phyloP scores from a whole-genome alignment of 1,284 basidiomycete genomes.

The Ganoderma resinaceum region DNA sequence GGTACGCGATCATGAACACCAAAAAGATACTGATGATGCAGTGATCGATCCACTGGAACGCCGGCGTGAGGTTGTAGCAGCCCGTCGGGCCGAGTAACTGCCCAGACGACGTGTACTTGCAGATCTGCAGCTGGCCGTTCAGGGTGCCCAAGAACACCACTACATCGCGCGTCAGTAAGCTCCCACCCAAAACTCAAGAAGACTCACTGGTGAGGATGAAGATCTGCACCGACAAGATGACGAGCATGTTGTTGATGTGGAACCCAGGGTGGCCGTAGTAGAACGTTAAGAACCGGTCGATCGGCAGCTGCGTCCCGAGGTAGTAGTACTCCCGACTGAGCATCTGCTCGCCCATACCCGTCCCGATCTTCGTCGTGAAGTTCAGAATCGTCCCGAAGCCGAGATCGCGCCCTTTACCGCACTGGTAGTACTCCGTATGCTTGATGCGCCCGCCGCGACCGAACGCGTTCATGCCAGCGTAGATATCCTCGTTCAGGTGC shows the following conservation, averaged over 20 bases:
- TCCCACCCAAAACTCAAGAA: not conserved
- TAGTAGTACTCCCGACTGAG: constrained; percentile 99
- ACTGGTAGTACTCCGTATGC: constrained; percentile 99
- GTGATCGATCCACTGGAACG: constrained; percentile 92
- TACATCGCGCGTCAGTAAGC: constrained; percentile 36
- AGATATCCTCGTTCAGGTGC: constrained; percentile 99
- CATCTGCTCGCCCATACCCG: constrained; percentile 99
- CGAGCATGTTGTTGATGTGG: constrained; percentile 99
- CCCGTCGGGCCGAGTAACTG: constrained; percentile 80
- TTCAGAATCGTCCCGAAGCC: constrained; percentile 99
- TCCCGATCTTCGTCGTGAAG: constrained; percentile 99
- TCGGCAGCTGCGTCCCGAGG: constrained; percentile 96
- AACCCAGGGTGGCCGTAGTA: constrained; percentile 99
- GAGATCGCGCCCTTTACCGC: constrained; percentile 98
- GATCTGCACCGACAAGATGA: constrained; percentile 93
- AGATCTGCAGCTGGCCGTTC: constrained; percentile 81
- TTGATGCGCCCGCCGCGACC: constrained; percentile 98
- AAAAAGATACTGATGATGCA: constrained; percentile 97
- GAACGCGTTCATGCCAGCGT: constrained; percentile 98
- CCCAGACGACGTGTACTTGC: constrained; percentile 77
- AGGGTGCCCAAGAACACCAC: constrained; percentile 94
- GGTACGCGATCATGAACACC: constrained; percentile 95
- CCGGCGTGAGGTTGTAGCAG: constrained; percentile 91
- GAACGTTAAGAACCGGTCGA: constrained; percentile 99
- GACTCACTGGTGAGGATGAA: constrained; percentile 86